Conservation (phyloP, 352 stramenopile genomes). For the Phytophthora ramorum region DNA sequence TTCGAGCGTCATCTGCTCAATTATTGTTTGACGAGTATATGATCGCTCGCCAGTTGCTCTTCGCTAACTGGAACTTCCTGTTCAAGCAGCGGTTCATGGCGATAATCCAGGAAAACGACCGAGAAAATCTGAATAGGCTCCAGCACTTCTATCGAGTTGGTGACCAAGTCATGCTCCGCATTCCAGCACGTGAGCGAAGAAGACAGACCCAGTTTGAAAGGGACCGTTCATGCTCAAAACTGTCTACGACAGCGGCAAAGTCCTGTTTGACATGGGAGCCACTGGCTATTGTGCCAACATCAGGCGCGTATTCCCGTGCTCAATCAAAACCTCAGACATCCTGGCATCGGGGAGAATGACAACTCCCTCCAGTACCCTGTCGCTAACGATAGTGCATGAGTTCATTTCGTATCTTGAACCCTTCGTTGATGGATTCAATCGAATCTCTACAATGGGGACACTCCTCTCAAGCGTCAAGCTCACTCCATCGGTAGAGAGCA, state of each 20-base stretch:
- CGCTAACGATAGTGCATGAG: no score
- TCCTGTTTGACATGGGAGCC: not conserved
- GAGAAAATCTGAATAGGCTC: conserved; percentile 17
- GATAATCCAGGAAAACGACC: conserved; percentile 21
- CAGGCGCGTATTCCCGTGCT: conserved; percentile 7
- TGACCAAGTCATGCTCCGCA: conserved; percentile 14
- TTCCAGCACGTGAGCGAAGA: conserved; percentile 7
- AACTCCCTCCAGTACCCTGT: no score
- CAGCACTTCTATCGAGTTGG: conserved; percentile 18
- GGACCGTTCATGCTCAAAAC: conserved; percentile 8
- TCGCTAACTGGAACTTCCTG: conserved; percentile 22
- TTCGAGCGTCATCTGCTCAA: conserved; percentile 13
- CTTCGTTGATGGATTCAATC: no score
- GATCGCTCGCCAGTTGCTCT: conserved; percentile 9
- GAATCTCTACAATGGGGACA: no score
- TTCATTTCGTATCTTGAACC: no score
- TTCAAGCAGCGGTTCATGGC: conserved; percentile 11
- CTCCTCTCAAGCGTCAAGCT: no score
- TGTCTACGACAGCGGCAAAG: conserved; percentile 7
- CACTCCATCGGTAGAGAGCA: no score
- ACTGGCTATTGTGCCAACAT: conserved; percentile 5
- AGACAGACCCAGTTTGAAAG: not conserved
- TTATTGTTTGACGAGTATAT: conserved; percentile 19
- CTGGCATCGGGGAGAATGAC: no score
- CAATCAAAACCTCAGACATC: conserved; percentile 62